These are phyloP conservation scores for Carex myosuroides DNA, from an alignment of 176 grass and related monocot genomes.

Conservation along the genomic window DNA sequence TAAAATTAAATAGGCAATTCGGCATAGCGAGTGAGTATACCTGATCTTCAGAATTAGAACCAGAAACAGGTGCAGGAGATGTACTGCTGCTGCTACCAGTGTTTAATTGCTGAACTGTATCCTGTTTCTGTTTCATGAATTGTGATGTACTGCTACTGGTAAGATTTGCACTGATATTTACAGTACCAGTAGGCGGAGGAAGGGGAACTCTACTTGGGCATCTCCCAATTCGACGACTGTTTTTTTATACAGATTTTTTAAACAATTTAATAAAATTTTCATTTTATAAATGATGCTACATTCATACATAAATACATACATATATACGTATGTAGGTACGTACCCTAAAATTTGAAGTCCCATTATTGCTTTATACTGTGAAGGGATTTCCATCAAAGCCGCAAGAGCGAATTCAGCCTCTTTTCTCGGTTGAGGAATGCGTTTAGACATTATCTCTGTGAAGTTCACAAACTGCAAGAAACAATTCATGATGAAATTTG, in stretches of 20 bases:
- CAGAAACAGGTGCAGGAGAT: background rate
- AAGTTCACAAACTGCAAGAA: constrained; percentile 83
- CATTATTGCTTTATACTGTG: constrained; percentile 76
- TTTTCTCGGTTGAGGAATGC: constrained; percentile 53
- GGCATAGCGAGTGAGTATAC: background rate
- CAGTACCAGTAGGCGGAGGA: constrained; percentile 39
- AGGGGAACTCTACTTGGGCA: constrained; percentile 50
- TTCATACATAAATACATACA: background rate
- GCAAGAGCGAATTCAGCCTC: constrained; percentile 78
- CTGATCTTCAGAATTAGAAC: background rate
- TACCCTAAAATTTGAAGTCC: constrained; percentile 85
- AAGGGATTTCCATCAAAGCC: constrained; percentile 91
- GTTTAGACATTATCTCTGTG: constrained; percentile 79
- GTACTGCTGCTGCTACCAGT: background rate
- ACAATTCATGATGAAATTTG: constrained; percentile 9
- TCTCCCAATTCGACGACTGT: constrained; percentile 37
- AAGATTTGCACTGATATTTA: constrained; percentile 40
- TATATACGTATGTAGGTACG: background rate
- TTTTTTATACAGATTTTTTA: constrained; percentile 20
- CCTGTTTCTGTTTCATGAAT: background rate
- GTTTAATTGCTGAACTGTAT: background rate
- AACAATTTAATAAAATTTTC: background rate
- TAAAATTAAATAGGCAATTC: background rate
- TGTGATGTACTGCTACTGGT: constrained; percentile 18
- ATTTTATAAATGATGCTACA: background rate